These are phyloP conservation scores for Dissophora ornata DNA, from an alignment of 192 early-diverging fungal species.

Conservation along the genomic window DNA sequence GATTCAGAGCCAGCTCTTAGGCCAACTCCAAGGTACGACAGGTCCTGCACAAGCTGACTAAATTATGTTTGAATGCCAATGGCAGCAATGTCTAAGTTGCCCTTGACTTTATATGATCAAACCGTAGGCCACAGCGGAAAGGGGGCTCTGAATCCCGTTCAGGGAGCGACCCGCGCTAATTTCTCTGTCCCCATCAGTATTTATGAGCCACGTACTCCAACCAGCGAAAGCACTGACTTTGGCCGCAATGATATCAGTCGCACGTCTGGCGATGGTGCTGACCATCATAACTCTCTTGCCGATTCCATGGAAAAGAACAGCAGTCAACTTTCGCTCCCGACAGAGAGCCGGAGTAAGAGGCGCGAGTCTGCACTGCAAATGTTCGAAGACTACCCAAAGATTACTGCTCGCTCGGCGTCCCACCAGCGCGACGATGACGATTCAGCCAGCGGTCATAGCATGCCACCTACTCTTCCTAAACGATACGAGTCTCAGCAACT, in stretches of 20 bases:
- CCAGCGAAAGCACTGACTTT: not conserved
- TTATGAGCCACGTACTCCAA: not conserved
- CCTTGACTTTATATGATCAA: too few relatives aligned
- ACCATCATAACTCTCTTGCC: slow-evolving; percentile 6
- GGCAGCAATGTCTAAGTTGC: too few relatives aligned
- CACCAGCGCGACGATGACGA: slow-evolving; percentile 40
- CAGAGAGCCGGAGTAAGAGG: slow-evolving; percentile 20
- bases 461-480: slow-evolving; percentile 16
- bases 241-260: not conserved
- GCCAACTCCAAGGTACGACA: slow-evolving; percentile 30
- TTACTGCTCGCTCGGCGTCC: slow-evolving; percentile 29
- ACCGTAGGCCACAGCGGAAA: slow-evolving; percentile 32
- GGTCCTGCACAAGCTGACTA: too few relatives aligned
- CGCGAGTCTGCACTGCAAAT: slow-evolving; percentile 36
- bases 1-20: slow-evolving; percentile 39
- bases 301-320: slow-evolving; percentile 22
- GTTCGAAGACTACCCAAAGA: slow-evolving; percentile 41
- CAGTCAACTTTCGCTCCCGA: slow-evolving; percentile 32
- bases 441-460: slow-evolving; percentile 7
- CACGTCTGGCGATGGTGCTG: slow-evolving; percentile 8
- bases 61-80: too few relatives aligned
- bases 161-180: not conserved
- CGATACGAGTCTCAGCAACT: slow-evolving; percentile 34
- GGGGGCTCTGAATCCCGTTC: slow-evolving; percentile 13
- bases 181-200: slow-evolving; percentile 14